A percentile compares a stretch with the other conserved stretches of the same genome.
These are phyloP conservation scores for Ophiosphaerella narmari DNA, from an alignment of 2,329 filamentous ascomycete genomes.

Conservation along the genomic window DNA sequence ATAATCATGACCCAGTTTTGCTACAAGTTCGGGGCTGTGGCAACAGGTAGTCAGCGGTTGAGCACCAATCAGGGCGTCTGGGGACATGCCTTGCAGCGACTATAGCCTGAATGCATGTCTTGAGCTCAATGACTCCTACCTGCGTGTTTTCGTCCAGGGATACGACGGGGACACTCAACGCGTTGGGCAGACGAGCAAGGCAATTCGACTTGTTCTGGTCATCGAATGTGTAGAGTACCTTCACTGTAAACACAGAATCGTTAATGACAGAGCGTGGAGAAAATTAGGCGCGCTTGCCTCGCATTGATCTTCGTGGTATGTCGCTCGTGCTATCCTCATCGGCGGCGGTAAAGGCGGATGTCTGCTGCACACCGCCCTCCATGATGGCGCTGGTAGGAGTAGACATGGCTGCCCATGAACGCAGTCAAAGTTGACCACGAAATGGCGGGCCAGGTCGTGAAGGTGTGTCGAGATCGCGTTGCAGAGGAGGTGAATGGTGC, in stretches of 20 bases:
- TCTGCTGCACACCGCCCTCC: constrained; percentile 30
- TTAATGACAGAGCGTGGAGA: constrained; percentile 20
- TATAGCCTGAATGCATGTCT: constrained; percentile 84
- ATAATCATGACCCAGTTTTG: constrained; percentile 77
- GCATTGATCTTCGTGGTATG: constrained; percentile 52
- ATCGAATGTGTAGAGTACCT: constrained; percentile 96
- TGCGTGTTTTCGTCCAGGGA: constrained; percentile 77
- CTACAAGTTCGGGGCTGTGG: constrained; percentile 82
- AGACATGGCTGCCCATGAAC: constrained; percentile 38
- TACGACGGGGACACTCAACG: constrained; percentile 78
- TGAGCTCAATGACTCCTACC: constrained; percentile 87
- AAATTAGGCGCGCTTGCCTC: constrained; percentile 44
- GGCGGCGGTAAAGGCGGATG: constrained; percentile 23
- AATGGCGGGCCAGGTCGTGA: constrained; percentile 22
- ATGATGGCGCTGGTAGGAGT: constrained; percentile 30
- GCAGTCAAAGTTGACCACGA: constrained; percentile 6
- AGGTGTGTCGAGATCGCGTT: constrained; percentile 18
- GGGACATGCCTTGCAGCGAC: constrained; percentile 60
- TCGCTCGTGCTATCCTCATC: constrained; percentile 33
- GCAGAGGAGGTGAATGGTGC: constrained; percentile 32
- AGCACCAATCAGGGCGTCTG: constrained; percentile 9
- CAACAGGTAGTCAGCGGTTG: constrained; percentile 21
- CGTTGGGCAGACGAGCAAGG: constrained; percentile 81
- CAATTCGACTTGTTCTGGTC: constrained; percentile 86
- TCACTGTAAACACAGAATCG: constrained; percentile 63